Evolutionary conservation across 1,284 basidiomycete species (phyloP), one percentile per base, ranked within the genome.

Genomic region (Schizophyllum amplum): DNA sequence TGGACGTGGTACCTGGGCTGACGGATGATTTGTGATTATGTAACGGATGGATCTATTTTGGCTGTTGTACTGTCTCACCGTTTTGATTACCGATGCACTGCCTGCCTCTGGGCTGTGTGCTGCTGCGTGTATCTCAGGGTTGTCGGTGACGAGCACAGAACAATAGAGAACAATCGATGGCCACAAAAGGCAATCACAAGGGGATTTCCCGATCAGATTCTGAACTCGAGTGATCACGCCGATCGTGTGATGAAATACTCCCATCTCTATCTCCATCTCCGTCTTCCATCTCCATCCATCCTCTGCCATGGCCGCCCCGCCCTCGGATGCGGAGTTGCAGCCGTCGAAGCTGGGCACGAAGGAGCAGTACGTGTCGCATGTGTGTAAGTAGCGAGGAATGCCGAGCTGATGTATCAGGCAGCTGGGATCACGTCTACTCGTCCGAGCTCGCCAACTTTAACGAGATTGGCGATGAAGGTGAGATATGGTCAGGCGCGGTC

Each of bases 391-490:
- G 42, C 9, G 46, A 54, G 21, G 33, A 48, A 50, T 27, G 54
- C 24, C 57, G 47, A 53, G 50, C 47, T 24, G 48, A 50, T 1
- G 48, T 13, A 13, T 24, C 49, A 24, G 54, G 24, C 57, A 90
- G 87, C 68, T 90, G 88, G 88, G 86, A 90, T 65, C 63, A 74
- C 53, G 81, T 86, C 7, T 91, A 90, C 67, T 73, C 81, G 33
- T 77, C 80, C 54, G 92, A 95, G 65, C 72, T 94, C 20, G 69
- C 70, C 50, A 90, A 88, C 65, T 95, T 92, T 62, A 72, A 84
- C 46, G 92, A 93, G 54, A 83, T 86, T 52, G 87, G 90, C 11
- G 91, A 95, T 68, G 91, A 94, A 68, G 92, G 93, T 46, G 92
- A 95, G 71, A 78, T 93, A 24, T 95, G 93, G 92, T 91, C 42